Percentiles rank a stretch among this genome's conserved stretches.
phyloP scores from a whole-genome alignment of 208 protist species.

The Trypanosomatidae sp. region DNA sequence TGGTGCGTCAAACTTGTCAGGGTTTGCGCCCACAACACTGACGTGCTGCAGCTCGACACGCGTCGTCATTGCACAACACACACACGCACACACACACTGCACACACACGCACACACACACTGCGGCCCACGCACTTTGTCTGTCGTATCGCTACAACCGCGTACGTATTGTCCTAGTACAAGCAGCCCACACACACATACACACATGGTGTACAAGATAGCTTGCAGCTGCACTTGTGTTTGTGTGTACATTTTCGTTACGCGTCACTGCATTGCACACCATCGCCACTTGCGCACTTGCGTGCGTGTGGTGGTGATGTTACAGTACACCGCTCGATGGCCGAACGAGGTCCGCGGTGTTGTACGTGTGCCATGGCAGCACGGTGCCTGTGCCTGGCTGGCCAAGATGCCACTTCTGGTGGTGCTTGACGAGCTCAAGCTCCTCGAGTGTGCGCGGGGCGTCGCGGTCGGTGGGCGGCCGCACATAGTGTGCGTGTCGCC shows the following conservation, averaged over 20 bases:
- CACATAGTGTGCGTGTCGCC: constrained; percentile 67
- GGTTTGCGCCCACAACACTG: constrained; percentile 22
- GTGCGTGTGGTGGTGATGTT: too few species aligned
- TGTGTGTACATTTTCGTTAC: neutral
- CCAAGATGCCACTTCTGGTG: constrained; percentile 89
- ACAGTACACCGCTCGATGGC: constrained; percentile 20
- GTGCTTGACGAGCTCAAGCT: constrained; percentile 85
- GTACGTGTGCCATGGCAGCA: constrained; percentile 74
- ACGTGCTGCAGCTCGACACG: constrained; percentile 43
- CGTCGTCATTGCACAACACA: too few species aligned
- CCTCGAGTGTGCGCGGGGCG: constrained; percentile 76
- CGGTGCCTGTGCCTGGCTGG: constrained; percentile 74
- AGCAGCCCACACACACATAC: neutral
- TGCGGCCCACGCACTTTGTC: too few species aligned
- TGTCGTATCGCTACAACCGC: too few species aligned
- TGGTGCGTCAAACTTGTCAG: constrained; percentile 25
- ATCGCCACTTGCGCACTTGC: too few species aligned
- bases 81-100: too few species aligned
- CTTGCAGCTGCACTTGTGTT: too few species aligned
- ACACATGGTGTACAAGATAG: neutral
- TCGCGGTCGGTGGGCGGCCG: constrained; percentile 64
- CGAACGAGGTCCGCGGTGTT: constrained; percentile 62
- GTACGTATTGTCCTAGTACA: too few species aligned
- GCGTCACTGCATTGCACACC: neutral
- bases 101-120: too few species aligned